phyloP scores from a whole-genome alignment of 2,329 filamentous ascomycete species.

The Fusarium dimerum region DNA sequence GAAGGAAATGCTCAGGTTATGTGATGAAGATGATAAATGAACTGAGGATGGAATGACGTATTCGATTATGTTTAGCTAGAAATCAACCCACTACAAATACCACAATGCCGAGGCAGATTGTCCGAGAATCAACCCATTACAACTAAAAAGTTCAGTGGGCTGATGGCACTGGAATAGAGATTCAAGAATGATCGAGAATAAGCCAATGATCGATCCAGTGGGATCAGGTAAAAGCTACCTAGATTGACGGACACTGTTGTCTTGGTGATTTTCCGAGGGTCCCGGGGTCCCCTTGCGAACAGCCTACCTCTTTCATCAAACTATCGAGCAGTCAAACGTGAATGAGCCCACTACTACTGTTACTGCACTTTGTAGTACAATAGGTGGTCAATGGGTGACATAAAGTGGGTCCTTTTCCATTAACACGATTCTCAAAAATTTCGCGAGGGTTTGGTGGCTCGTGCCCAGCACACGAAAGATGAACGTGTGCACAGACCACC shows the following conservation, averaged over 20 bases:
- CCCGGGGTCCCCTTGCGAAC: slow-evolving; percentile 3
- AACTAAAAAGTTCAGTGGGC: slow-evolving; percentile 13
- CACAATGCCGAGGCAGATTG: slow-evolving; percentile 3
- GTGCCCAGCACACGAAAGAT: slow-evolving; percentile 17
- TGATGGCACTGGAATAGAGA: slow-evolving; percentile 15
- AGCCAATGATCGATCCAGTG: slow-evolving; percentile 11
- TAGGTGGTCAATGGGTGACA: too few species aligned
- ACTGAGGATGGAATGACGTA: slow-evolving; percentile 24
- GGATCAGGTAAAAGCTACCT: not conserved
- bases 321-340: not conserved
- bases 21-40: not conserved
- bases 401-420: too few species aligned
- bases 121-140: not conserved
- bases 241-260: slow-evolving; percentile 1
- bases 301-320: slow-evolving; percentile 17
- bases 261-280: not conserved
- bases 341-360: too few species aligned
- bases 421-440: not conserved
- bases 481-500: slow-evolving; percentile 25
- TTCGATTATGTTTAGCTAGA: slow-evolving; percentile 14
- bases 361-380: too few species aligned
- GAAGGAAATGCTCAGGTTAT: not conserved
- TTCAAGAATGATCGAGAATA: slow-evolving; percentile 4
- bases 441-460: slow-evolving; percentile 6
- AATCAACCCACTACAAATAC: not conserved